These are phyloP conservation scores for Salvia rosmarinus DNA, from an alignment of 257 asterid genomes.

Conservation along the genomic window DNA sequence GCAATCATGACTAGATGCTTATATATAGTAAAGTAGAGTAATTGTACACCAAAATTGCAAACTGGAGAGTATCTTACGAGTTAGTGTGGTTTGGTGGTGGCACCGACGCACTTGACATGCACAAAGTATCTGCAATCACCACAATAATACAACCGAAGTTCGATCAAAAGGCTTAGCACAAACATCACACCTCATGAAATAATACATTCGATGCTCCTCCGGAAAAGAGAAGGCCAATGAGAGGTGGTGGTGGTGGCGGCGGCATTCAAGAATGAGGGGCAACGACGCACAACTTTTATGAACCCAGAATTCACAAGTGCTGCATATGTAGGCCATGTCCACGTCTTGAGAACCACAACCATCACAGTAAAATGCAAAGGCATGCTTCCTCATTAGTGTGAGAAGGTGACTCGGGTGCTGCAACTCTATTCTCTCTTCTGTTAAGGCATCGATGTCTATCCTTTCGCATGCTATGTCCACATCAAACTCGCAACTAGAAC, in stretches of 20 bases:
- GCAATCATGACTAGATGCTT: too few species aligned
- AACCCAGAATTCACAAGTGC: background rate
- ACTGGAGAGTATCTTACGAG: background rate
- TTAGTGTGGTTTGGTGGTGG: background rate
- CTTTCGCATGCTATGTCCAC: background rate
- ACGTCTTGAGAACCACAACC: background rate
- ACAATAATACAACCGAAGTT: background rate
- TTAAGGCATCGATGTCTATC: background rate
- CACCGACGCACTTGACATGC: slow-evolving; percentile 5
- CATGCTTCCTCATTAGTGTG: slow-evolving; percentile 4
- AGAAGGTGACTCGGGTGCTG: slow-evolving; percentile 11
- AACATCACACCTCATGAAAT: background rate
- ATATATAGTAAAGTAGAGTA: too few species aligned
- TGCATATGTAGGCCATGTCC: slow-evolving; percentile 25
- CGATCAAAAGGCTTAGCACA: background rate
- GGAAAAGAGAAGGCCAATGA: background rate
- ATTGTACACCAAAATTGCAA: too few species aligned
- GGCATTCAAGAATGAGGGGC: background rate
- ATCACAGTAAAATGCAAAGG: background rate
- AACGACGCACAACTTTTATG: background rate
- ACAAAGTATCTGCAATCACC: slow-evolving; percentile 19
- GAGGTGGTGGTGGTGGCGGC: slow-evolving; percentile 3
- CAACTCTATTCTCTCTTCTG: background rate
- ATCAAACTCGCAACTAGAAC: background rate
- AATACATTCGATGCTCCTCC: background rate